These are phyloP conservation scores for Pyrus communis DNA, from an alignment of 306 rosid genomes.

Conservation along the genomic window DNA sequence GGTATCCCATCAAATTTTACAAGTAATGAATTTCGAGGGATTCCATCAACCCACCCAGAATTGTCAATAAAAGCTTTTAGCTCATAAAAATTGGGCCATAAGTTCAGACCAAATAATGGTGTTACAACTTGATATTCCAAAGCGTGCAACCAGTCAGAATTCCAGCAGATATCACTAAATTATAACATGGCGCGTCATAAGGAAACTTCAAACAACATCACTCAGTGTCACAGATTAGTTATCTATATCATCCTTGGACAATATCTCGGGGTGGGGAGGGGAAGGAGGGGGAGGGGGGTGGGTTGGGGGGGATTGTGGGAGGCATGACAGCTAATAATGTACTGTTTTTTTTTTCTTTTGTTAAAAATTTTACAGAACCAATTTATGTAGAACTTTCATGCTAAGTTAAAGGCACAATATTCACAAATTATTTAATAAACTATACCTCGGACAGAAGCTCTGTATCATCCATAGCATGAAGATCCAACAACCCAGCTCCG, in stretches of 20 bases:
- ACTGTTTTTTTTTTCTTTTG: neutral
- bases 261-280: too few species aligned
- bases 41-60: neutral
- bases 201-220: neutral
- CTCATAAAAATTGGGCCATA: neutral
- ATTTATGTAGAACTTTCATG: neutral
- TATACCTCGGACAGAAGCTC: constrained; percentile 89
- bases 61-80: neutral
- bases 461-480: constrained; percentile 98
- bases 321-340: neutral
- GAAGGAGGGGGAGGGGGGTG: too few species aligned
- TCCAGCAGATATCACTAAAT: neutral
- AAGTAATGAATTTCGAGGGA: neutral
- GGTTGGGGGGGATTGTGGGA: too few species aligned
- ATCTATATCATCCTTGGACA: neutral
- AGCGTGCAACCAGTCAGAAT: neutral
- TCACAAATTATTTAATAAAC: neutral
- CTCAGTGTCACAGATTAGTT: neutral
- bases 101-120: neutral
- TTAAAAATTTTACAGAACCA: neutral
- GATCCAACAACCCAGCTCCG: constrained; percentile 97
- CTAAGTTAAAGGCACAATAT: neutral
- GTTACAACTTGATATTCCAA: neutral
- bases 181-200: neutral
- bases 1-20: neutral